Base-by-base conservation (phyloP, 2,329 filamentous ascomycete genomes). In the Rhexocercosporidium sp. region DNA sequence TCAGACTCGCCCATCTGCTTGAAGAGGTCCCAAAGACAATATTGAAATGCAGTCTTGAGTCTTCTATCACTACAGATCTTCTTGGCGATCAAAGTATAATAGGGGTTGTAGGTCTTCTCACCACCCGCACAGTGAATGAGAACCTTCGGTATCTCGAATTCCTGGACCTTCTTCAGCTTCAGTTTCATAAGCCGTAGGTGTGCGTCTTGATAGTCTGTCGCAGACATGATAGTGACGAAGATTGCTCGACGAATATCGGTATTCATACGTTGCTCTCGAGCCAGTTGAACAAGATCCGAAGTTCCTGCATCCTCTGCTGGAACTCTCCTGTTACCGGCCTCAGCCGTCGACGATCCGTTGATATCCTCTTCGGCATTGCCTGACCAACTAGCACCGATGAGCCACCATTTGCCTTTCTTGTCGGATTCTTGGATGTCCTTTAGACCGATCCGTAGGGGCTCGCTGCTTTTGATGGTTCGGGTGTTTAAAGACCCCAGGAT, bases 361-460 rank as follows among this genome's bases (percentile, higher is more conserved):
- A 51, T 64, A 6, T 74, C 67, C 37, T 72, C 66, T 0, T 69
- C 59, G 3, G 41, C 47, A 57, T 75, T 73, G 77, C 85, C 86
- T 3, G 85, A 82, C 88, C 95, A 97, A 78, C 94, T 97, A n/a
- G 96, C 95, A 61, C 96, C 96, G 5, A 98, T 92, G 22, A 98
- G 87, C 96, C 96, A 99, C 96, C 96, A 99, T 81, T 97, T 97
- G 0, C 96, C 96, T 76, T 90, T 92, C 77, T 92, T 95, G 47
- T 95, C 92, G 0, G 91, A 90, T 69, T 94, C 88, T 70, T 89
- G 89, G 61, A 99, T 92, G 75, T 99, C 96, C 44, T 86, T 84
- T 3, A 97, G 84, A 12, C 92, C 89, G 66, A 97, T 90, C 9
- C 93, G 89, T 67, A 99, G 84, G 3, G 96, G 93, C 68, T 96